Conservation (phyloP, 495 filamentous ascomycete genomes). For the Neurospora sp. region DNA sequence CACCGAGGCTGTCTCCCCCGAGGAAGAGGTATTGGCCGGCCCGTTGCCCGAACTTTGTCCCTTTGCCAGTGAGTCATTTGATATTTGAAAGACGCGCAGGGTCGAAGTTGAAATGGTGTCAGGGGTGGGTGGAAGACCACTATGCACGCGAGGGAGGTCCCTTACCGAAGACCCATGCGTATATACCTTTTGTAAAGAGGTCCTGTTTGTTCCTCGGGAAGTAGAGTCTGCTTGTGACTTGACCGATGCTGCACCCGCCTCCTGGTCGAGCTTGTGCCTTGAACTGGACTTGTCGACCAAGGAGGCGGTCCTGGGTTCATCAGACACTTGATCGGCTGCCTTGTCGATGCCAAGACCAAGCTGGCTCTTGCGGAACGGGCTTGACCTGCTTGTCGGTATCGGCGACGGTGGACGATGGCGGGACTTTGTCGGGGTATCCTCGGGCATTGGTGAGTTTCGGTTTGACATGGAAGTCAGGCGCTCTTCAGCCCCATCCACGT, state of each 20-base stretch:
- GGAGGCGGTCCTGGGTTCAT: not conserved
- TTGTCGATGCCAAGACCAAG: not conserved
- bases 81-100: slow-evolving; percentile 29
- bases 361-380: slow-evolving; percentile 24
- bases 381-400: slow-evolving; percentile 8
- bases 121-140: slow-evolving; percentile 41
- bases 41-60: slow-evolving; percentile 13
- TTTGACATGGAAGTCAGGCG: not conserved
- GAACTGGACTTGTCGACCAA: not conserved
- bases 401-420: slow-evolving; percentile 9
- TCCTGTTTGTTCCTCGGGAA: not conserved
- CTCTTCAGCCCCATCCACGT: slow-evolving; percentile 19
- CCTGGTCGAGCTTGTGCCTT: not conserved
- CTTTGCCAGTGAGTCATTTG: slow-evolving; percentile 24
- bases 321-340: not conserved
- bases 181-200: slow-evolving; percentile 25
- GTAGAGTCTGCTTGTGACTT: not conserved
- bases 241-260: not conserved
- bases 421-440: slow-evolving; percentile 10
- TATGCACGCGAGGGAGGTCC: slow-evolving; percentile 16
- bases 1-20: slow-evolving; percentile 16
- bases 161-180: slow-evolving; percentile 24
- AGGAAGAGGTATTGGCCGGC: slow-evolving; percentile 11
- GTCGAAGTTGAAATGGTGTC: slow-evolving; percentile 45
- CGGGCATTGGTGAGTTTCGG: slow-evolving; percentile 3